Conservation (phyloP, 441 rosid species). For the Bruguiera hainesii region DNA sequence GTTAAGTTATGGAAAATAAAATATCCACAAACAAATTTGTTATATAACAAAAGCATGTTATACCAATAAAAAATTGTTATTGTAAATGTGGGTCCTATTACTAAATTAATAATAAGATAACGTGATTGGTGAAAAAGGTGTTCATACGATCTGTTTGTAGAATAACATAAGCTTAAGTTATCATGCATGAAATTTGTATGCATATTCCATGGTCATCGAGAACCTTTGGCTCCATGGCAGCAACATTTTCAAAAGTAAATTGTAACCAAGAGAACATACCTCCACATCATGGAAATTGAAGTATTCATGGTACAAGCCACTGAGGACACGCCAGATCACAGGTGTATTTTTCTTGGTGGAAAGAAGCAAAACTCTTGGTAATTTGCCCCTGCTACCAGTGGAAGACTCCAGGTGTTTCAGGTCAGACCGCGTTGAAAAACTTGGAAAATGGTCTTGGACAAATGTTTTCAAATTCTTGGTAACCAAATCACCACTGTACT, state of each 20-base stretch:
- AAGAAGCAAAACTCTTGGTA: slow-evolving; percentile 66
- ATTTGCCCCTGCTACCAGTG: slow-evolving; percentile 30
- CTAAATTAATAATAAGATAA: too few relatives aligned
- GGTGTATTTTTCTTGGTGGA: slow-evolving; percentile 85
- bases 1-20: too few relatives aligned
- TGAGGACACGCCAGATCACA: slow-evolving; percentile 83
- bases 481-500: slow-evolving; percentile 59
- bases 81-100: neutral
- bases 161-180: too few relatives aligned
- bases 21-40: too few relatives aligned
- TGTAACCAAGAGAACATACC: slow-evolving; percentile 34
- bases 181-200: too few relatives aligned
- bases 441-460: slow-evolving; percentile 78
- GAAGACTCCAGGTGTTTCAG: slow-evolving; percentile 36
- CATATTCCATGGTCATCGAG: too few relatives aligned
- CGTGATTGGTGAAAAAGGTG: too few relatives aligned
- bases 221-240: too few relatives aligned
- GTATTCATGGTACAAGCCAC: slow-evolving; percentile 65
- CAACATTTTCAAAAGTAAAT: too few relatives aligned
- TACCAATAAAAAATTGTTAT: neutral
- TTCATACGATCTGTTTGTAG: too few relatives aligned
- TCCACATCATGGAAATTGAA: slow-evolving; percentile 57
- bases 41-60: neutral
- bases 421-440: slow-evolving; percentile 58
- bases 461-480: slow-evolving; percentile 55